Percentiles rank a stretch among this genome's conserved stretches.
phyloP scores from a whole-genome alignment of 345 rosid genomes.

The Acer yangbiense region DNA sequence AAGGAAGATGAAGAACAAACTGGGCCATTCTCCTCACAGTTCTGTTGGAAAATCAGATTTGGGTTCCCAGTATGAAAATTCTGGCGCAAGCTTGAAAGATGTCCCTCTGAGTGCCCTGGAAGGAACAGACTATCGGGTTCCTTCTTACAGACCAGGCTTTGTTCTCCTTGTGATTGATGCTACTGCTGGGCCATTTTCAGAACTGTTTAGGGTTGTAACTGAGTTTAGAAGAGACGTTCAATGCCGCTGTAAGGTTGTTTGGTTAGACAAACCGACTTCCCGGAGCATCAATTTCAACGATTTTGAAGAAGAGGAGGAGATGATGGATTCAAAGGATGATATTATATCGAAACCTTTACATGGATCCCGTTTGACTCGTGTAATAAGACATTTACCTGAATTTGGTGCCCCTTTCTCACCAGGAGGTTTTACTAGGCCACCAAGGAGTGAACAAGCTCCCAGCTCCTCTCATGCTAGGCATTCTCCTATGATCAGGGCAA shows the following conservation, averaged over 20 bases:
- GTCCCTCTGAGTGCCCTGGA: conserved; percentile 56
- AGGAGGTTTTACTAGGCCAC: conserved; percentile 18
- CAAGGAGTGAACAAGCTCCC: conserved; percentile 14
- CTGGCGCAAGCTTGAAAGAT: conserved; percentile 41
- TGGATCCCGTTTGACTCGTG: conserved; percentile 58
- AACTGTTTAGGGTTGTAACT: conserved; percentile 35
- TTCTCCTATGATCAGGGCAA: conserved; percentile 4
- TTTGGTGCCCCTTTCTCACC: conserved; percentile 39
- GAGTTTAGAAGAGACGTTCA: conserved; percentile 50
- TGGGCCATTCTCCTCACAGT: conserved; percentile 38
- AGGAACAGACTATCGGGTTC: conserved; percentile 39
- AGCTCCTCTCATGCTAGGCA: conserved; percentile 18
- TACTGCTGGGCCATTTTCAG: conserved; percentile 43
- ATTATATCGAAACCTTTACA: conserved; percentile 63
- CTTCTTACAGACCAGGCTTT: conserved; percentile 31
- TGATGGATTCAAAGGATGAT: conserved; percentile 37
- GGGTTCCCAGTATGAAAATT: conserved; percentile 38
- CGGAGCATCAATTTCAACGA: conserved; percentile 20
- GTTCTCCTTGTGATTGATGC: conserved; percentile 65
- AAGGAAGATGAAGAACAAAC: conserved; percentile 37
- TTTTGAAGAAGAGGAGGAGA: conserved; percentile 16
- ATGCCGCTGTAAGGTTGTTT: conserved; percentile 53
- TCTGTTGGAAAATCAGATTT: conserved; percentile 49
- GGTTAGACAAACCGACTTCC: conserved; percentile 56
- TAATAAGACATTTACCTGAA: conserved; percentile 62